phyloP scores from a whole-genome alignment of 495 filamentous ascomycete genomes.

The Penicillium psychrofluorescens region DNA sequence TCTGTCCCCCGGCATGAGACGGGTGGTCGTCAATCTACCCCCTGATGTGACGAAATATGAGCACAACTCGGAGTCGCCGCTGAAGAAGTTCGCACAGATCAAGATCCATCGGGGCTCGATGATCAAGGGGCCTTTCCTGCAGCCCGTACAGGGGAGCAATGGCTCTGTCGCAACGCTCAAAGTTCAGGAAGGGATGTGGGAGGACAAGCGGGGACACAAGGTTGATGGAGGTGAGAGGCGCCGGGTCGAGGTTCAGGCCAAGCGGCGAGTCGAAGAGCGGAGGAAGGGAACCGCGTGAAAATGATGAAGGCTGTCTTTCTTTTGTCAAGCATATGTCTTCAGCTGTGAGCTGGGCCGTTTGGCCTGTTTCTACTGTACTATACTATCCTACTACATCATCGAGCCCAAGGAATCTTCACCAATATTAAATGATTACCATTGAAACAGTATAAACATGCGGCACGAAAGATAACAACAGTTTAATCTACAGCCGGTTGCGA shows the following conservation, averaged over 20 bases:
- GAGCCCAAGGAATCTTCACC: background rate
- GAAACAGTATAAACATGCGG: background rate
- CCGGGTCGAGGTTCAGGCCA: conserved; percentile 71
- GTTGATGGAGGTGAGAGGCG: conserved; percentile 94
- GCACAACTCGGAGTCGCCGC: conserved; percentile 22
- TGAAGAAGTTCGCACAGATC: conserved; percentile 52
- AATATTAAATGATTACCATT: conserved; percentile 6
- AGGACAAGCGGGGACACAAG: conserved; percentile 74
- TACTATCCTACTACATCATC: conserved; percentile 8
- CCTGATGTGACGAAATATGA: conserved; percentile 39
- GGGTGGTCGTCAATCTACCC: conserved; percentile 68
- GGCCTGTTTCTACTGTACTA: conserved; percentile 16
- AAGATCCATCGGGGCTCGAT: conserved; percentile 55
- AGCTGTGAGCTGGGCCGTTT: conserved; percentile 6
- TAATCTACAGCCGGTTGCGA: conserved; percentile 20
- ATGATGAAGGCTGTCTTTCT: background rate
- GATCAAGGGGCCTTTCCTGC: conserved; percentile 65
- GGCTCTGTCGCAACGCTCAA: conserved; percentile 55
- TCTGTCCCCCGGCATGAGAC: conserved; percentile 46
- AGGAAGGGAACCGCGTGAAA: conserved; percentile 23
- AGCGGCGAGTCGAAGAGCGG: conserved; percentile 47
- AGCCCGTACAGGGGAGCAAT: conserved; percentile 53
- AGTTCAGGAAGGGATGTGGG: conserved; percentile 83
- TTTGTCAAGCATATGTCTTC: conserved; percentile 17
- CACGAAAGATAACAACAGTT: background rate